Evolutionary conservation across 108 stramenopile species (phyloP), one percentile per base, ranked within the genome.

Genomic region (Cylindrotheca closterium): DNA sequence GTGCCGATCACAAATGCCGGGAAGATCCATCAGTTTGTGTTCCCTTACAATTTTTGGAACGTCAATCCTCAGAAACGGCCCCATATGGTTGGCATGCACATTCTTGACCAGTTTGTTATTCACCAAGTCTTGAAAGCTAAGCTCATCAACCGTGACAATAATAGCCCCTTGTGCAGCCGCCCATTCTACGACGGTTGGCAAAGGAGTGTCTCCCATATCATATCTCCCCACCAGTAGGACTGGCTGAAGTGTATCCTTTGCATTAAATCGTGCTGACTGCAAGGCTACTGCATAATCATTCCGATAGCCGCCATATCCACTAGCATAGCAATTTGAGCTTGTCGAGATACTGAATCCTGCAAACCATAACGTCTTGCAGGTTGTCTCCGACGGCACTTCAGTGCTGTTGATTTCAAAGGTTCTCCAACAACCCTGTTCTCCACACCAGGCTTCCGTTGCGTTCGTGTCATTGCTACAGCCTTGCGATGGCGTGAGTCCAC

Each of bases 121-220:
- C 8, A 52, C 51, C 7, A 18, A 8, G 17, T 52, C 51, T 19
- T 52, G 51, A 52, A 52, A 52, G 51, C n/a, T 19, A 52, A 52
- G 51, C 8, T 22, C 7, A 7, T 12, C n/a, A 8, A 52, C 51
- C 7, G 8, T 52, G 19, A 52, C 8, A 8, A 52, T 21, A 8
- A 12, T 7, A 17, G 51, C 51, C 7, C 51, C 51, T 19, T 19
- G 17, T 7, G 15, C 19, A 8, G 15, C 19, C 19, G 51, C 51
- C 51, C 51, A 52, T 52, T 22, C n/a, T 7, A 12, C 51, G 8
- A 19, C 19, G n/a, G 8, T 10, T 18, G 17, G 7, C 51, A 52
- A 52, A 8, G 8, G 7, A 8, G 51, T 7, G 15, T 10, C 17
- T 17, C 17, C 17, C 7, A 52, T 12, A 19, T 19, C 51, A 22